These are phyloP conservation scores for Dactylellina cionopaga DNA, from an alignment of 2,329 filamentous ascomycete species.

Conservation along the genomic window DNA sequence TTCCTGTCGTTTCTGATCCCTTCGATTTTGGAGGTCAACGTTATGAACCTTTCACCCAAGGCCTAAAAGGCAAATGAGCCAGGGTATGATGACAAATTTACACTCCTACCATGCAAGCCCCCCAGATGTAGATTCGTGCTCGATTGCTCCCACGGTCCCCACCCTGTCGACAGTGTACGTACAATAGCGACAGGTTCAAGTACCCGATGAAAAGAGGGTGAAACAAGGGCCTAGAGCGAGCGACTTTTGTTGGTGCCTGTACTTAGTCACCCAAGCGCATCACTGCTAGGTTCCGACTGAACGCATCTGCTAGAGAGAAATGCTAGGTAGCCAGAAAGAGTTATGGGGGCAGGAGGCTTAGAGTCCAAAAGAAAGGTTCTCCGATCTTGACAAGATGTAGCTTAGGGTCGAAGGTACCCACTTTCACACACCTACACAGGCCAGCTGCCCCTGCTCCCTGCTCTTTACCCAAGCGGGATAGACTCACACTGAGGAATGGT, in stretches of 20 bases:
- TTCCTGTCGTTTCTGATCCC: not conserved
- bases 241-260: not conserved
- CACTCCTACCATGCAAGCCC: slow-evolving; percentile 4
- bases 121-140: not conserved
- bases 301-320: slow-evolving; percentile 25
- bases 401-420: slow-evolving; percentile 26
- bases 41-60: slow-evolving; percentile 27
- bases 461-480: slow-evolving; percentile 28
- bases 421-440: slow-evolving; percentile 15
- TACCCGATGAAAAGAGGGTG: slow-evolving; percentile 20
- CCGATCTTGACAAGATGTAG: slow-evolving; percentile 8
- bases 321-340: slow-evolving; percentile 4
- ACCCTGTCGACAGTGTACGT: not conserved
- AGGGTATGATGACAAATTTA: slow-evolving; percentile 45
- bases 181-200: not conserved
- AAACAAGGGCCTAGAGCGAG: slow-evolving; percentile 3
- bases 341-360: slow-evolving; percentile 28
- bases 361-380: not conserved
- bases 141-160: not conserved
- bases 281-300: slow-evolving; percentile 22
- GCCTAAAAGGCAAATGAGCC: slow-evolving; percentile 25
- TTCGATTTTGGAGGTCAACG: slow-evolving; percentile 8
- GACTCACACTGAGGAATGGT: slow-evolving; percentile 26
- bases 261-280: slow-evolving; percentile 32
- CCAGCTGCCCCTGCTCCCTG: not conserved